phyloP scores from a whole-genome alignment of 352 stramenopile species.

The Globisporangium abappressorium region DNA sequence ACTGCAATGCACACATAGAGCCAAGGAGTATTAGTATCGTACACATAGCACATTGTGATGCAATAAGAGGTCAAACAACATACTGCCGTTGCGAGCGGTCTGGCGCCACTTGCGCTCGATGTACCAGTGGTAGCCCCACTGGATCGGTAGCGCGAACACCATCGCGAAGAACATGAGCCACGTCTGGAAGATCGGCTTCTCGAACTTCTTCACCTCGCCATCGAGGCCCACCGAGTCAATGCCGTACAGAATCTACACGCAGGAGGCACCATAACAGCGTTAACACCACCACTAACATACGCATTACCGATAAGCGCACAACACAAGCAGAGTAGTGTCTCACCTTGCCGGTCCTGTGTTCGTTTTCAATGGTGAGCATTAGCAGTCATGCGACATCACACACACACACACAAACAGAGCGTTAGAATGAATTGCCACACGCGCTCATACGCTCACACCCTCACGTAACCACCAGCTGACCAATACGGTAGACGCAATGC shows the following conservation, averaged over 20 bases:
- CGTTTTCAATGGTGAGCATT: not conserved
- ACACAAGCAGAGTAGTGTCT: not conserved
- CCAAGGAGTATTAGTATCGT: slow-evolving; percentile 2
- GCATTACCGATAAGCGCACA: not conserved
- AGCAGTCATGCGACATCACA: no score
- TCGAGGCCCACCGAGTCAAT: slow-evolving; percentile 87
- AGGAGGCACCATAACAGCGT: no score
- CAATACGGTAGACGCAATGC: not conserved
- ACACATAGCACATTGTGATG: not conserved
- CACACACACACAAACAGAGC: not conserved
- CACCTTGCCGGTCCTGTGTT: slow-evolving; percentile 65
- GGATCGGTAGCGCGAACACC: slow-evolving; percentile 92
- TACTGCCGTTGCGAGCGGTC: slow-evolving; percentile 57
- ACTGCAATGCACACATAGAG: slow-evolving; percentile 25
- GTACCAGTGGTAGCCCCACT: slow-evolving; percentile 84
- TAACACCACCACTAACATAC: no score
- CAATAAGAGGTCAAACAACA: slow-evolving; percentile 17
- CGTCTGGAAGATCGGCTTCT: slow-evolving; percentile 95
- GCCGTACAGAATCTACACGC: slow-evolving; percentile 89
- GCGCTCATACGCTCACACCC: not conserved
- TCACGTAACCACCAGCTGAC: not conserved
- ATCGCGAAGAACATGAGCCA: slow-evolving; percentile 97
- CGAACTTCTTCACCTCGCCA: slow-evolving; percentile 89
- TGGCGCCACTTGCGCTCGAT: slow-evolving; percentile 67
- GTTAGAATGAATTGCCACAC: not conserved